Evolutionary conservation across 2,329 filamentous ascomycete species (phyloP), one percentile per base, ranked within the genome.

Genomic region (Blastomyces parvus): DNA sequence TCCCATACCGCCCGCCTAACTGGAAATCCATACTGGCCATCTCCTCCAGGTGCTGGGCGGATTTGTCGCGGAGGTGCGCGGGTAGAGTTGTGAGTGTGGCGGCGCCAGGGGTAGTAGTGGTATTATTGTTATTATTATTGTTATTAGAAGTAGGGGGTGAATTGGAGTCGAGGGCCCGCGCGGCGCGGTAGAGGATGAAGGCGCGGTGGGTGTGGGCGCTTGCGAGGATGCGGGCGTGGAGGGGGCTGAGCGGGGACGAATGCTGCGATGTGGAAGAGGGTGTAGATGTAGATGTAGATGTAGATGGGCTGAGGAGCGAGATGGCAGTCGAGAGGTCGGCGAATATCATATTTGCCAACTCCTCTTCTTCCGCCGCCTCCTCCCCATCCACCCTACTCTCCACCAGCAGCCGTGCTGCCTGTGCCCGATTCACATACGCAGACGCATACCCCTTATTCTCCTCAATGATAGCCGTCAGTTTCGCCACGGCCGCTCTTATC

Each of bases 191-290:
- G 13, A 79, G 67, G 6, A 80, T 65, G 64, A 79, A 79, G 2
- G 76, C 82, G 19, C 81, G 79, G 65, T 85, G 83, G 2, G 83
- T 84, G 66, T 84, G 79, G 25, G 82, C 79, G 44, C 81, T 81
- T 0, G 81, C 80, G 9, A 86, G 72, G 0, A 84, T 73, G 17
- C 77, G 76, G 2, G 79, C 80, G 65, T 83, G 81, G 5, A 76
- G 71, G 0, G 77, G 65, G 0, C 81, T 83, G 33, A 61, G 77
- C 65, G 0, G 81, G 83, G 33, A 56, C 6, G 50, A 25, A 33
- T 38, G 22, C 50, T 25, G 40, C 25, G 22, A 2, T 22, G 52
- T 0, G 52, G 52, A 33, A 19, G 52, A 11, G 25, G 17, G 13
- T 11, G 25, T 40, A 3, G 33, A 57, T 0, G 53, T 40, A 19